Evolutionary conservation across 2,329 filamentous ascomycete species (phyloP), one percentile per base, ranked within the genome.

Genomic region (Colletotrichum graminicola): DNA sequence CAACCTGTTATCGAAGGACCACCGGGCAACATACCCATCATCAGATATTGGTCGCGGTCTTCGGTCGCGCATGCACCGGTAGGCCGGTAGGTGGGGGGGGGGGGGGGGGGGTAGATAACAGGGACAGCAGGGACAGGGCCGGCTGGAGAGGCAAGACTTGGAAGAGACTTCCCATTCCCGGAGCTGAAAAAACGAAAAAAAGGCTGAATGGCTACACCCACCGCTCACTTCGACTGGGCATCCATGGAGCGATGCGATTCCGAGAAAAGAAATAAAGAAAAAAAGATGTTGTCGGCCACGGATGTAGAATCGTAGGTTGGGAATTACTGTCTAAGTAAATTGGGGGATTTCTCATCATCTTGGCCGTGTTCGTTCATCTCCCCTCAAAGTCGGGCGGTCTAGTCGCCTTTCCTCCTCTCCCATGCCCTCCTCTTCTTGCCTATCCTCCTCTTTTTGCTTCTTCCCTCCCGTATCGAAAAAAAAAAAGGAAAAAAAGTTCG

Each of bases 241-340:
- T 39, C 16, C 6, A 43, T 18, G 39, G n/a, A 21, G 11, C 45
- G n/a, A 16, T 18, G 21, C 39, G 41, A 18, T 29, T 36, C 23
- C 32, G 36, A 7, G 16, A 39, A 5, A 11, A 18, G 14, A 18
- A 41, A 6, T 10, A 36, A 41, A 41, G 39, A 39, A 12, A 39
- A 39, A 43, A 4, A n/a, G n/a, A n/a, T n/a, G n/a, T n/a, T n/a
- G 16, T 23, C 8, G 10, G 14, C 23, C 18, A 36, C 18, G 45
- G 11, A 8, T 23, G 23, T 51, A 29, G 34, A 16, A 34, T 57
- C 34, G 61, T 32, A 54, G 54, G 29, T 49, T 56, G 66, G 54
- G 60, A 69, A 72, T 72, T 69, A 47, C 45, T n/a, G 10, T 47
- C 10, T 47, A 64, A 49, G 66, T 72, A 61, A 61, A 69, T 69